A percentile compares a stretch with the other conserved stretches of the same genome.
Conservation (phyloP, 2,329 filamentous ascomycete species). For the Botrytis deweyae region DNA sequence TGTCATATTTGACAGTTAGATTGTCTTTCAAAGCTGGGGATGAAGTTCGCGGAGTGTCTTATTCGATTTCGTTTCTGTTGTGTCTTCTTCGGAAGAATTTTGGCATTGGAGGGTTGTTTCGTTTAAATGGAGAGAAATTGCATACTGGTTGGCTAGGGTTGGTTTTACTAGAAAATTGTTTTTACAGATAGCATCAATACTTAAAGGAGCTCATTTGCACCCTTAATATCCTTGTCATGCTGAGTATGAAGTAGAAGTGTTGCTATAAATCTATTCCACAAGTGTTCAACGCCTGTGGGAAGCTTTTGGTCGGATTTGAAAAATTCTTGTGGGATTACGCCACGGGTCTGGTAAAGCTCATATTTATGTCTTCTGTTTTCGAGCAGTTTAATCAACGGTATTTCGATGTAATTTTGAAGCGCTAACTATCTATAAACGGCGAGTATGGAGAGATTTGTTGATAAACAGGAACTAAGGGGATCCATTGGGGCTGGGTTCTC, state of each 20-base stretch:
- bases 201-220: background rate
- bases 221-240: background rate
- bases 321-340: background rate
- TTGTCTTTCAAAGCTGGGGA: background rate
- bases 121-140: background rate
- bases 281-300: background rate
- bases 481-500: background rate
- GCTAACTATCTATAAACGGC: accelerated
- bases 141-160: background rate
- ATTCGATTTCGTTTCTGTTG: background rate
- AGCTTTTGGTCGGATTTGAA: background rate
- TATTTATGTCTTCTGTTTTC: background rate
- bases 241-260: background rate
- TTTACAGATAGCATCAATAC: background rate
- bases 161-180: background rate
- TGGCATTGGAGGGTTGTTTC: background rate
- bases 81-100: background rate
- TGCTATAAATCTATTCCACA: background rate
- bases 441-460: background rate
- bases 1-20: background rate
- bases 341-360: background rate
- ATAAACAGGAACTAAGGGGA: background rate
- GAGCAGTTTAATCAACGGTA: background rate
- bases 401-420: accelerated
- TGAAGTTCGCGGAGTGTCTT: background rate